These are phyloP conservation scores for maize (Zea mays) DNA, from an alignment of 176 grass and related monocot species.

Conservation along the genomic window Zm-B73-REFERENCE-NAM-5.0 NC_050102.1:165944001-165944500, in stretches of 20 bases:
- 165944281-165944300: neutral
- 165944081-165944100: neutral
- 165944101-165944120: neutral
- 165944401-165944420: constrained; percentile 21
- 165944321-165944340: neutral
- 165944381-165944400: neutral
- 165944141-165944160: neutral
- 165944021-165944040: neutral
- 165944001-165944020: neutral
- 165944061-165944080: neutral
- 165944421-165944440: neutral
- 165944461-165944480: constrained; percentile 48
- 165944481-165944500: constrained; percentile 56
- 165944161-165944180: neutral
- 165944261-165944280: neutral
- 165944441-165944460: constrained; percentile 22
- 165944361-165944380: neutral
- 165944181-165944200: neutral
- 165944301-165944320: neutral
- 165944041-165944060: neutral
- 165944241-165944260: neutral
- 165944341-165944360: neutral
- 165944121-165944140: neutral
- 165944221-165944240: neutral
- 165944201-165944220: neutral